These are phyloP conservation scores for Mallotus repandus DNA, from an alignment of 441 rosid species.

Conservation along the genomic window DNA sequence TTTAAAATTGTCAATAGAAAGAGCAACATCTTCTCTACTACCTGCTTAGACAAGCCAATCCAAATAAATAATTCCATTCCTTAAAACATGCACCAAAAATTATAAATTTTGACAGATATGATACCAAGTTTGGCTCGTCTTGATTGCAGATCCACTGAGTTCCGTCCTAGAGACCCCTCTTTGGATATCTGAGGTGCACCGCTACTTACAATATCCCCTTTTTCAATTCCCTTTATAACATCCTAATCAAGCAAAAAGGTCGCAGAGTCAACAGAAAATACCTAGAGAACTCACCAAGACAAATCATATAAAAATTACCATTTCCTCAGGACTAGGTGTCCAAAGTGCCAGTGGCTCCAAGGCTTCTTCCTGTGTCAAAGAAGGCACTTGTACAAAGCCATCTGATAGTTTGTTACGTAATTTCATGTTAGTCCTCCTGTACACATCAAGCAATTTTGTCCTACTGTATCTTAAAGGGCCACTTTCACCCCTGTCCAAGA, in stretches of 20 bases:
- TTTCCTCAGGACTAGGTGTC: constrained; percentile 71
- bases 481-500: constrained; percentile 55
- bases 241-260: constrained; percentile 40
- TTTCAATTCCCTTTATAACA: constrained; percentile 78
- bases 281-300: constrained; percentile 17
- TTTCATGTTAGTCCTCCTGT: constrained; percentile 60
- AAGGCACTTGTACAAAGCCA: constrained; percentile 68
- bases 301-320: constrained; percentile 42
- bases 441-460: constrained; percentile 72
- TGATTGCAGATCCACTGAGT: constrained; percentile 49
- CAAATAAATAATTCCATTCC: constrained; percentile 21
- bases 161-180: constrained; percentile 68
- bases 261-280: constrained; percentile 24
- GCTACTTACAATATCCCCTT: constrained; percentile 82
- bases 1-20: constrained; percentile 46
- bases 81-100: constrained; percentile 14
- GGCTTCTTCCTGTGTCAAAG: constrained; percentile 67
- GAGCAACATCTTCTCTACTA: constrained; percentile 61
- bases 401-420: constrained; percentile 40
- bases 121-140: constrained; percentile 75
- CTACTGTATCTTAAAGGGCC: constrained; percentile 71
- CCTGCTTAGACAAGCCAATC: constrained; percentile 55
- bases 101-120: constrained; percentile 13
- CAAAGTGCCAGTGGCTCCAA: constrained; percentile 80
- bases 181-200: constrained; percentile 83